phyloP scores from a whole-genome alignment of 192 early-diverging fungal species.

The Helicostylum pulchrum region DNA sequence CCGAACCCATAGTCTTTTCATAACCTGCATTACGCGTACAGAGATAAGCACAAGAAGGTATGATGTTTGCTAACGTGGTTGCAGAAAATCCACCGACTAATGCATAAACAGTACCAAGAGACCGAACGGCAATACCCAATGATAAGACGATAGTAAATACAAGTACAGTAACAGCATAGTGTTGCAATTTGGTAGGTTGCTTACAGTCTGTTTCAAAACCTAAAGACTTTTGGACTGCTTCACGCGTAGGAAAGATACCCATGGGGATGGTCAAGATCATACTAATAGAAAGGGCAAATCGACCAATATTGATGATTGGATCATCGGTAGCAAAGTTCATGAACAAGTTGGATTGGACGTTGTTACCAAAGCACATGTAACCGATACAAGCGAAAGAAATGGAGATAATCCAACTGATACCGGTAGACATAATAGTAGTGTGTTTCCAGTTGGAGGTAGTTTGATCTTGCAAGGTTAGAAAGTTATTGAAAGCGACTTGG shows the following conservation, averaged over 20 bases:
- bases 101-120: slow-evolving; percentile 46
- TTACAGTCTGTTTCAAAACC: slow-evolving; percentile 37
- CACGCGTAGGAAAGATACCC: slow-evolving; percentile 46
- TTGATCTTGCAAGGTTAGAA: slow-evolving; percentile 47
- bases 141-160: slow-evolving; percentile 35
- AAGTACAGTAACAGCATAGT: slow-evolving; percentile 38
- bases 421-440: slow-evolving; percentile 48
- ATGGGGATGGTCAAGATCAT: slow-evolving; percentile 59
- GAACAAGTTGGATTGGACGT: slow-evolving; percentile 63
- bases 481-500: slow-evolving; percentile 64
- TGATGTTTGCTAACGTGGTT: slow-evolving; percentile 46
- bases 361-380: slow-evolving; percentile 59
- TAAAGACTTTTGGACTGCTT: slow-evolving; percentile 44
- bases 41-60: slow-evolving; percentile 43
- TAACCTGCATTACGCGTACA: slow-evolving; percentile 30
- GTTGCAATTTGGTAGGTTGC: slow-evolving; percentile 36
- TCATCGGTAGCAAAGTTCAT: slow-evolving; percentile 63
- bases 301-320: slow-evolving; percentile 54
- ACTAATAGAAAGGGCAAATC: slow-evolving; percentile 54
- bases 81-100: slow-evolving; percentile 50
- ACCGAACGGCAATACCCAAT: slow-evolving; percentile 33
- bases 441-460: slow-evolving; percentile 46
- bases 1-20: neutral
- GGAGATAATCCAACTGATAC: slow-evolving; percentile 48
- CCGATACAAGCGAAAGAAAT: slow-evolving; percentile 61